Conservation (phyloP, 1,284 basidiomycete species). For the Cutaneotrichosporon cyanovorans region DNA sequence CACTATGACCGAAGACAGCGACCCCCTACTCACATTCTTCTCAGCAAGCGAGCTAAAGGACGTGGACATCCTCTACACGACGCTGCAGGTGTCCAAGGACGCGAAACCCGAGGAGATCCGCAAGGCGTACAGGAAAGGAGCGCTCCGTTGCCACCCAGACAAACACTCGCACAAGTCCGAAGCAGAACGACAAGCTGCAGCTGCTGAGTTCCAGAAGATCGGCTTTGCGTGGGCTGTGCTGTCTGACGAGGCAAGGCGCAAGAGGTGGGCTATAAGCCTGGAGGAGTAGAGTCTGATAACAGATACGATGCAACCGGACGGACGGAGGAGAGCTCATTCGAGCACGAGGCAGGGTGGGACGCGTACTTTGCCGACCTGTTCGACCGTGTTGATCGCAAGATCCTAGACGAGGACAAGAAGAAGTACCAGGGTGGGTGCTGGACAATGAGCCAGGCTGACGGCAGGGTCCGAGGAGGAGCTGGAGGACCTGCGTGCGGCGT, state of each 20-base stretch:
- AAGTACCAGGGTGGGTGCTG: slow-evolving; percentile 70
- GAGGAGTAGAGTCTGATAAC: slow-evolving; percentile 1
- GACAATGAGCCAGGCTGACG: not conserved
- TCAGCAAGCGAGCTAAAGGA: slow-evolving; percentile 52
- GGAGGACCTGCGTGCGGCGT: slow-evolving; percentile 67
- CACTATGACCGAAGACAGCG: slow-evolving; percentile 55
- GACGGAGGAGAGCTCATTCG: slow-evolving; percentile 64
- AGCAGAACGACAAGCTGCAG: slow-evolving; percentile 57
- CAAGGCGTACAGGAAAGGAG: slow-evolving; percentile 74
- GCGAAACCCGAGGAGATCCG: slow-evolving; percentile 63
- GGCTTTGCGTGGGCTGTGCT: slow-evolving; percentile 85
- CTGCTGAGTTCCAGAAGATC: slow-evolving; percentile 73
- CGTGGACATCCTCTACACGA: slow-evolving; percentile 55
- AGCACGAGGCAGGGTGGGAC: slow-evolving; percentile 80
- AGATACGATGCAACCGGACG: slow-evolving; percentile 72
- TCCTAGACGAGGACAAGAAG: slow-evolving; percentile 80
- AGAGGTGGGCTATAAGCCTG: slow-evolving; percentile 40
- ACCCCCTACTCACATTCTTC: slow-evolving; percentile 72
- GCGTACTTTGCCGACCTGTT: slow-evolving; percentile 85
- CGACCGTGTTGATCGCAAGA: slow-evolving; percentile 71
- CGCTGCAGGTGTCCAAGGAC: slow-evolving; percentile 55
- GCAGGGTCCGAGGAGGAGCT: slow-evolving; percentile 75
- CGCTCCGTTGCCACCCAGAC: slow-evolving; percentile 78
- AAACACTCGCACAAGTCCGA: slow-evolving; percentile 64
- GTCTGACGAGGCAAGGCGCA: slow-evolving; percentile 64